Evolutionary conservation across 306 rosid genomes (phyloP).

Genomic region (Rosa multiflora): DNA sequence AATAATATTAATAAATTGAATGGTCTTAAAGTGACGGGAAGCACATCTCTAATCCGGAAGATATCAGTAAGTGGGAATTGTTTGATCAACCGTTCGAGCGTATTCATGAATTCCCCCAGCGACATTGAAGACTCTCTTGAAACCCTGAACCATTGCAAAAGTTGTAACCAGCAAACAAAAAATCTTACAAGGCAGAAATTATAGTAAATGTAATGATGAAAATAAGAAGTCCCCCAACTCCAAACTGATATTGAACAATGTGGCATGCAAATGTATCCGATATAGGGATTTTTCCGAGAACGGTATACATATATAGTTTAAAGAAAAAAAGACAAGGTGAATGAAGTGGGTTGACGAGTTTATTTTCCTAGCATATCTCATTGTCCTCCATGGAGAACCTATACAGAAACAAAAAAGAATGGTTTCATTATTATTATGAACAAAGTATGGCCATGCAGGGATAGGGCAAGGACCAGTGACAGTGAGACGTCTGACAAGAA

Average conservation of each 20-base stretch:
- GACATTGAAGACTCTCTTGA: conserved; percentile 70
- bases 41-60: not conserved
- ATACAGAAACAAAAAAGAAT: not conserved
- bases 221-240: not conserved
- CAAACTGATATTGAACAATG: not conserved
- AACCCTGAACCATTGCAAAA: conserved; percentile 58
- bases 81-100: conserved; percentile 69
- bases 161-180: conserved; percentile 8
- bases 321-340: not conserved
- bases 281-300: not conserved
- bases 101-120: conserved; percentile 91
- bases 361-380: too few species aligned
- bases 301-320: not conserved
- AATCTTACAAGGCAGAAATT: not conserved
- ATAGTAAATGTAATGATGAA: not conserved
- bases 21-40: not conserved
- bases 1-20: not conserved
- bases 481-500: not conserved
- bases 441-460: not conserved
- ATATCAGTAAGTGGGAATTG: conserved; percentile 77
- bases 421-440: not conserved
- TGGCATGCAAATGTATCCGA: not conserved
- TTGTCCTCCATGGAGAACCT: not conserved
- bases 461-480: not conserved
- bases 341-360: too few species aligned